A percentile compares a stretch with the other conserved stretches of the same genome.
phyloP scores from a whole-genome alignment of 768 basidiomycete genomes.

The Chalciporus pseudorubinellus region DNA sequence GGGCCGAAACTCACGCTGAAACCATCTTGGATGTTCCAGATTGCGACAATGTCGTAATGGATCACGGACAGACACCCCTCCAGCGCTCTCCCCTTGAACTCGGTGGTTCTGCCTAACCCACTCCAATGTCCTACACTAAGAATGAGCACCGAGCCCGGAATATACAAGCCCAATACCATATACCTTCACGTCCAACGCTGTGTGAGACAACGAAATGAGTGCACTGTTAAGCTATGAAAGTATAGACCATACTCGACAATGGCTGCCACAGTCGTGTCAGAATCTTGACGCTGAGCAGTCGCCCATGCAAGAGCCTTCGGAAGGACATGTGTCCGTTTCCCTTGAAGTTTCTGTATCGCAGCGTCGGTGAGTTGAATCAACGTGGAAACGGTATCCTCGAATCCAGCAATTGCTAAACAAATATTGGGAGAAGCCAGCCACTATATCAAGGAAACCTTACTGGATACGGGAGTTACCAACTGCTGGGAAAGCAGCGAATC shows the following conservation, averaged over 20 bases:
- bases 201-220: too few species aligned
- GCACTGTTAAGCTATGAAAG: neutral
- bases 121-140: constrained; percentile 1
- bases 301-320: constrained; percentile 6
- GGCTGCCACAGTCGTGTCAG: neutral
- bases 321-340: neutral
- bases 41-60: constrained; percentile 6
- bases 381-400: constrained; percentile 1
- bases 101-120: neutral
- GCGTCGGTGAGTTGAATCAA: constrained; percentile 5
- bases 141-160: neutral
- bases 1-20: constrained; percentile 1
- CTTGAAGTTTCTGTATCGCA: constrained; percentile 1
- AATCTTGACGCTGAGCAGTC: constrained; percentile 6
- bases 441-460: neutral
- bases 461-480: neutral
- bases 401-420: neutral
- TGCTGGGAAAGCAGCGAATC: constrained; percentile 6
- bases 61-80: constrained; percentile 1
- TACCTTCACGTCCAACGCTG: constrained; percentile 3
- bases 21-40: constrained; percentile 6
- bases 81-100: neutral
- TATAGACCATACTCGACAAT: neutral
- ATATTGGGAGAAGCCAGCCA: neutral
- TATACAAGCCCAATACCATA: neutral